Evolutionary conservation across 192 early-diverging fungal species (phyloP).

Genomic region (Phycomyces blakesleeanus): DNA sequence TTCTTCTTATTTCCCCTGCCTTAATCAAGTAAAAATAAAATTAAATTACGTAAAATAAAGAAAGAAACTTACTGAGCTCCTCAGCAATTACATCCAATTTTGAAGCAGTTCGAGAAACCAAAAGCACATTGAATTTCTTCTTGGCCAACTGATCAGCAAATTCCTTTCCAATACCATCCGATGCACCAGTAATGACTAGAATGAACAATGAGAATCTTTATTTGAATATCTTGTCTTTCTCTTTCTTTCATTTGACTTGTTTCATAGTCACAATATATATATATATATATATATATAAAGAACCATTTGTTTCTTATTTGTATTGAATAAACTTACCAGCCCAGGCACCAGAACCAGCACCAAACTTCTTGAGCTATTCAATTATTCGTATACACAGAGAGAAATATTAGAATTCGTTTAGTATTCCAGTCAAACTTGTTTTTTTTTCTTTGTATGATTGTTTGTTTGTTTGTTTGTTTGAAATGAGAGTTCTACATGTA

Average conservation of each 20-base stretch:
- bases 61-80: slow-evolving; percentile 53
- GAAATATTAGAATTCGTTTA: too few species aligned
- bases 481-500: too few species aligned
- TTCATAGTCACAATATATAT: too few species aligned
- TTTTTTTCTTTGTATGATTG: too few species aligned
- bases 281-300: too few species aligned
- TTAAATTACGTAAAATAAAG: background rate
- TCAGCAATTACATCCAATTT: slow-evolving; percentile 76
- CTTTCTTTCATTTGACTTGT: too few species aligned
- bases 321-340: slow-evolving; percentile 41
- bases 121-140: slow-evolving; percentile 76
- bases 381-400: too few species aligned
- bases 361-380: slow-evolving; percentile 51
- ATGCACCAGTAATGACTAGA: slow-evolving; percentile 88
- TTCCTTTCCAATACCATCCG: slow-evolving; percentile 95
- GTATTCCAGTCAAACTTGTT: too few species aligned
- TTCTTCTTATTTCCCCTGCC: background rate
- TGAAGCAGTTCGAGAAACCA: slow-evolving; percentile 75
- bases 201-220: background rate
- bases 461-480: too few species aligned
- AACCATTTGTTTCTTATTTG: too few species aligned
- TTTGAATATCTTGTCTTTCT: too few species aligned
- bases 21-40: slow-evolving; percentile 1
- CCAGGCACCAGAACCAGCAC: slow-evolving; percentile 58
- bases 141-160: slow-evolving; percentile 88